Conservation (phyloP, 495 filamentous ascomycete species). For the Lentithecium fluviatile region DNA sequence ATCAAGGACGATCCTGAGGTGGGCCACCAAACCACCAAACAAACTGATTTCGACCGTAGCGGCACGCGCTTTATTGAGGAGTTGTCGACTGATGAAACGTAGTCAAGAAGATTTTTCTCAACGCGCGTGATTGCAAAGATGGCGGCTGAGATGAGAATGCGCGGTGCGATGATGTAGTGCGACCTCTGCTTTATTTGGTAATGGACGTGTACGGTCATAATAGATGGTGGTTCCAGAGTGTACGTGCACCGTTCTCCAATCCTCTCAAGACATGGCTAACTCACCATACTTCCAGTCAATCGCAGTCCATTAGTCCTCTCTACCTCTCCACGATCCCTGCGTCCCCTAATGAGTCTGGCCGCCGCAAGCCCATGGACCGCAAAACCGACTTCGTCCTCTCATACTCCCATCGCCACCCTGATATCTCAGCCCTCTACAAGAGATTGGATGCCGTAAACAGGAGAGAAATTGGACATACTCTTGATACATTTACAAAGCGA, state of each 20-base stretch:
- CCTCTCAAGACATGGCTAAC: conserved; percentile 18
- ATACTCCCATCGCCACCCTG: conserved; percentile 17
- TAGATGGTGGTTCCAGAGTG: conserved; percentile 23
- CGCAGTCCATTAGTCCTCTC: conserved; percentile 16
- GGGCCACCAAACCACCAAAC: conserved; percentile 24
- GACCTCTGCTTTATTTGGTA: conserved; percentile 21
- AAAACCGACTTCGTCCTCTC: conserved; percentile 26
- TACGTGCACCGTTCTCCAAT: conserved; percentile 13
- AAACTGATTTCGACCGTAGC: conserved; percentile 8
- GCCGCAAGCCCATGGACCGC: conserved; percentile 10
- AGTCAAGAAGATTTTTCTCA: conserved; percentile 24
- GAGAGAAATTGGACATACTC: conserved; percentile 15
- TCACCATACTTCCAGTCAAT: conserved; percentile 5
- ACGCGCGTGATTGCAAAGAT: conserved; percentile 20
- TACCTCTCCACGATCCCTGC: conserved; percentile 19
- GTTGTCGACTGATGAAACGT: conserved; percentile 7
- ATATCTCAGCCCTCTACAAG: conserved; percentile 21
- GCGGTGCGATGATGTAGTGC: conserved; percentile 22
- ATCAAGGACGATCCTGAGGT: conserved; percentile 17
- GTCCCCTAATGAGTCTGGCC: not conserved
- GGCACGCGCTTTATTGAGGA: conserved; percentile 15
- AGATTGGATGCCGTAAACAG: conserved; percentile 12
- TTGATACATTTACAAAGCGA: conserved; percentile 16
- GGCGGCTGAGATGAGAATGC: conserved; percentile 26
- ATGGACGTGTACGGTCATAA: conserved; percentile 21